Percentiles rank a stretch among this genome's conserved stretches.
Conservation (phyloP, 768 basidiomycete genomes). For the Hygrocybe coccinea region DNA sequence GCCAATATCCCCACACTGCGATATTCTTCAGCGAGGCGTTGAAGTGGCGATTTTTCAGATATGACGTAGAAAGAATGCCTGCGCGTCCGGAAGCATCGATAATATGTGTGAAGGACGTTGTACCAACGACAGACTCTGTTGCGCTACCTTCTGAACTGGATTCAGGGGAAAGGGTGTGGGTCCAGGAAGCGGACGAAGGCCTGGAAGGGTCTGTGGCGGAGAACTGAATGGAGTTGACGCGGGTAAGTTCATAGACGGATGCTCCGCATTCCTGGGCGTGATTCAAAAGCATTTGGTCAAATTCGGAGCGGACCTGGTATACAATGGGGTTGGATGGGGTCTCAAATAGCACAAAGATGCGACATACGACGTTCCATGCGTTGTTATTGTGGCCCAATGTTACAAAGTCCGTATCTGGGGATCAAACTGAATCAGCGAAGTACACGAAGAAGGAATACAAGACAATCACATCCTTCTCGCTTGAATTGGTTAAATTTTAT, state of each 20-base stretch:
- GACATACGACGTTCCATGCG: slow-evolving; percentile 57
- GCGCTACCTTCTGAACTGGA: neutral
- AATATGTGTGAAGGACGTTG: slow-evolving; percentile 53
- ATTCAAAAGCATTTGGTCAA: slow-evolving; percentile 53
- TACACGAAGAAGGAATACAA: neutral
- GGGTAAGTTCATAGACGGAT: slow-evolving; percentile 50
- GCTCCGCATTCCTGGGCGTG: slow-evolving; percentile 51
- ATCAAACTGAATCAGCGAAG: neutral
- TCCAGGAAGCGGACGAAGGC: slow-evolving; percentile 54
- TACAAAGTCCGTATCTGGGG: slow-evolving; percentile 55
- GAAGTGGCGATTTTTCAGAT: slow-evolving; percentile 51
- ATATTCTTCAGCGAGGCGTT: slow-evolving; percentile 52
- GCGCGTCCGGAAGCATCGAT: slow-evolving; percentile 59
- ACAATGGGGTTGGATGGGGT: neutral
- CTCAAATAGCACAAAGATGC: neutral
- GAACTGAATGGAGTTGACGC: slow-evolving; percentile 46
- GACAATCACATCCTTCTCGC: slow-evolving; percentile 54
- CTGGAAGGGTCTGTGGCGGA: slow-evolving; percentile 38
- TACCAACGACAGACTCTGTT: slow-evolving; percentile 19
- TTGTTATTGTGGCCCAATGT: slow-evolving; percentile 50
- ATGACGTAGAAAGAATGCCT: slow-evolving; percentile 56
- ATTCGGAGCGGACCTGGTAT: slow-evolving; percentile 51
- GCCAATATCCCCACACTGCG: slow-evolving; percentile 69
- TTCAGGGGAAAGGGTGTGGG: slow-evolving; percentile 38
- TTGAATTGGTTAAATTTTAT: slow-evolving; percentile 62